phyloP scores from a whole-genome alignment of 225 moss, liverwort and hornwort species.

The Antitrichia curtipendula region DNA sequence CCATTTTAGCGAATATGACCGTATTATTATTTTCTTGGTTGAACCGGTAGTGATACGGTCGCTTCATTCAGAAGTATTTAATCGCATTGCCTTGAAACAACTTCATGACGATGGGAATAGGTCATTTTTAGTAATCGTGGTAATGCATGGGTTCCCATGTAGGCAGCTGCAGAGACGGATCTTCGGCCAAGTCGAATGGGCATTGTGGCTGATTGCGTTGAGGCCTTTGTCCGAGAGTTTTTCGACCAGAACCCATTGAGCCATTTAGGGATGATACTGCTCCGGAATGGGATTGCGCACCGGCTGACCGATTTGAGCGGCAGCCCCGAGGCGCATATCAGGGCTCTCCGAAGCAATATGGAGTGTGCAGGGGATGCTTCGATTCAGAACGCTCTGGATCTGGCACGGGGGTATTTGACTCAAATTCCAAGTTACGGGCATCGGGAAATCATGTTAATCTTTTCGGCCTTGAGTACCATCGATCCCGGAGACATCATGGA shows the following conservation, averaged over 20 bases:
- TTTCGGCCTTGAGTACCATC: constrained; percentile 85
- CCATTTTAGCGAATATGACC: background rate
- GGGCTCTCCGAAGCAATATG: constrained; percentile 69
- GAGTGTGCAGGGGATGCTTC: constrained; percentile 95
- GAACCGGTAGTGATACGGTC: background rate
- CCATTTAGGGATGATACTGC: constrained; percentile 65
- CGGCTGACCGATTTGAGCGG: constrained; percentile 87
- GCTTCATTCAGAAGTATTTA: background rate
- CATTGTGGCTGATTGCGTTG: constrained; percentile 68
- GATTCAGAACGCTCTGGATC: constrained; percentile 79
- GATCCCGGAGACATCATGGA: constrained; percentile 88
- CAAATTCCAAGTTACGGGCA: constrained; percentile 88
- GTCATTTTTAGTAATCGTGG: constrained; percentile 15
- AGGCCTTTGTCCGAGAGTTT: constrained; percentile 87
- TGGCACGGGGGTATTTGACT: constrained; percentile 65
- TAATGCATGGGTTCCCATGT: constrained; percentile 19
- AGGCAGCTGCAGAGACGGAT: constrained; percentile 98
- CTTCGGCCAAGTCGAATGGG: constrained; percentile 97
- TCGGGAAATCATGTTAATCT: constrained; percentile 65
- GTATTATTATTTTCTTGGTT: background rate
- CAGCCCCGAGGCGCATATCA: constrained; percentile 86
- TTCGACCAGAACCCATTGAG: constrained; percentile 97
- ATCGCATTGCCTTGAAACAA: background rate
- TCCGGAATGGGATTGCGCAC: constrained; percentile 73
- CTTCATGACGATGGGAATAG: background rate